phyloP scores from a whole-genome alignment of 441 rosid genomes.

The Sinapis alba region DNA sequence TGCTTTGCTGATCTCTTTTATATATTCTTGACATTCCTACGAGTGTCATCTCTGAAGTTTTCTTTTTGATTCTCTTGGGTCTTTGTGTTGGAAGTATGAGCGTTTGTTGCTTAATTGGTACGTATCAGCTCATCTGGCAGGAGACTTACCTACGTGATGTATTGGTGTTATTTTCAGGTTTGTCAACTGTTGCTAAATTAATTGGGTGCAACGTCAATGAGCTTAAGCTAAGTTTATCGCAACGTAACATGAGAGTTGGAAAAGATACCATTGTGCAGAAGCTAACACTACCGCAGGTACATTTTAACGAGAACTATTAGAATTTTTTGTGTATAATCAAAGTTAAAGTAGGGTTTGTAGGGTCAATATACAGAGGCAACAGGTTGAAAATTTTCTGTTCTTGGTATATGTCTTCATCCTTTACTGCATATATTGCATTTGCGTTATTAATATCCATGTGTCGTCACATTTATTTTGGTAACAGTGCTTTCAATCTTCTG shows the following conservation, averaged over 20 bases:
- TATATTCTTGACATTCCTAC: neutral
- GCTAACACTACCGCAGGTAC: conserved; percentile 89
- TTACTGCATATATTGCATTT: neutral
- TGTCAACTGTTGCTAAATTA: conserved; percentile 74
- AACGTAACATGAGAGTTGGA: conserved; percentile 97
- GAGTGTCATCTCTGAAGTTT: neutral
- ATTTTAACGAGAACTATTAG: conserved; percentile 1
- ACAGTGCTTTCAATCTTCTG: conserved; percentile 2
- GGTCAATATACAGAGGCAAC: conserved; percentile 7
- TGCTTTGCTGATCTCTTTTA: neutral
- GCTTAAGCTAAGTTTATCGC: conserved; percentile 80
- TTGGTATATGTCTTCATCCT: too few relatives aligned
- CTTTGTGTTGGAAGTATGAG: neutral
- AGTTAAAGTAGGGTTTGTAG: conserved; percentile 14
- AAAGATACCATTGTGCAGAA: conserved; percentile 90
- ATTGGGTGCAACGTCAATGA: conserved; percentile 75
- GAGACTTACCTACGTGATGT: conserved; percentile 10
- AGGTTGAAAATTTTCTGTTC: neutral
- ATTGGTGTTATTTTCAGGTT: conserved; percentile 54
- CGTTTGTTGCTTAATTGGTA: neutral
- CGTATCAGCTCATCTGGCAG: neutral
- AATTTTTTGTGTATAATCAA: neutral
- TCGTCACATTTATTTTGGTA: neutral
- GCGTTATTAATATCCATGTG: conserved; percentile 2
- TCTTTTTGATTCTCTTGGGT: conserved; percentile 16